Percentiles rank a stretch among this genome's conserved stretches.
These are phyloP conservation scores for Coprinopsis strossmayeri DNA, from an alignment of 768 basidiomycete genomes.

Conservation along the genomic window DNA sequence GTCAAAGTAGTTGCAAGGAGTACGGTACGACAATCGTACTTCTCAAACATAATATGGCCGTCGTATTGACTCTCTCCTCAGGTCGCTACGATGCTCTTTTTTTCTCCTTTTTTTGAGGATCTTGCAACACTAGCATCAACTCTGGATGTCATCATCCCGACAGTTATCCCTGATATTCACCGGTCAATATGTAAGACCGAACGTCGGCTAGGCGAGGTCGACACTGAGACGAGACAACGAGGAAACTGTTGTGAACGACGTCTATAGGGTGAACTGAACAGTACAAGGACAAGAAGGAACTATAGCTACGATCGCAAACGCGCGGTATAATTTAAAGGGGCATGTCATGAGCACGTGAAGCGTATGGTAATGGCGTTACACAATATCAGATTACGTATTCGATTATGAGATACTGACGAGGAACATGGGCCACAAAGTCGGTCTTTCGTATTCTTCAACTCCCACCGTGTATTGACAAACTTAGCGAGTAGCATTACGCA, in stretches of 20 bases:
- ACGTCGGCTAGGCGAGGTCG: no score
- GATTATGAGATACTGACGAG: slow-evolving; percentile 36
- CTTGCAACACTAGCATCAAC: slow-evolving; percentile 34
- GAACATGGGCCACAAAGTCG: slow-evolving; percentile 30
- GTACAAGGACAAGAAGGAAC: no score
- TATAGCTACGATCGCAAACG: no score
- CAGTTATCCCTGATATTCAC: slow-evolving; percentile 52
- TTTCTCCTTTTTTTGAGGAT: background rate
- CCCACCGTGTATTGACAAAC: background rate
- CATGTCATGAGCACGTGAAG: slow-evolving; percentile 57
- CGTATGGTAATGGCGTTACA: background rate
- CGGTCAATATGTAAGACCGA: no score
- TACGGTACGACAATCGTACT: no score
- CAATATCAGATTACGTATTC: slow-evolving; percentile 29
- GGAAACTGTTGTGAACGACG: no score
- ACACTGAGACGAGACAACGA: no score
- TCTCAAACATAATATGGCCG: no score
- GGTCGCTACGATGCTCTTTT: background rate
- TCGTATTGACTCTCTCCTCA: no score
- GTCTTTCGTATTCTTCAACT: background rate
- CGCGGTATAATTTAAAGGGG: no score
- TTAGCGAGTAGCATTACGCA: slow-evolving; percentile 39
- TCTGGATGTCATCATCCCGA: slow-evolving; percentile 68
- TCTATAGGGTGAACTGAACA: no score
- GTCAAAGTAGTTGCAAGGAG: slow-evolving; percentile 16